Evolutionary conservation across 352 stramenopile species (phyloP).

Genomic region (Pythium dissotocum): DNA sequence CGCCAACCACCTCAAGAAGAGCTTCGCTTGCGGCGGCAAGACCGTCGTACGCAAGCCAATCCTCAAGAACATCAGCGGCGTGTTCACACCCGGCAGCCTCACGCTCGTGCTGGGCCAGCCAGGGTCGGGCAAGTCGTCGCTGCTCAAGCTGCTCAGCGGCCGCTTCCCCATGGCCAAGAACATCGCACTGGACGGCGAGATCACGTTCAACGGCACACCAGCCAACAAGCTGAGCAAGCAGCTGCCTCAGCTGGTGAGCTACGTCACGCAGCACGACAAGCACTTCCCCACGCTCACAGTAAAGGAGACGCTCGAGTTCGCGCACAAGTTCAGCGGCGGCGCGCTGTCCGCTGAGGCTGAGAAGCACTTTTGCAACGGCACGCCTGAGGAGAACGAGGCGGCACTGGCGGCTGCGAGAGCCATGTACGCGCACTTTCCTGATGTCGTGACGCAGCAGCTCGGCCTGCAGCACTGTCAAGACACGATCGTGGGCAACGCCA

Average conservation of each 20-base stretch:
- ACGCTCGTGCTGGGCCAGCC: conserved; percentile 36
- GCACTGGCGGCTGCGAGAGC: conserved; percentile 9
- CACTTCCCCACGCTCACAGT: conserved; percentile 37
- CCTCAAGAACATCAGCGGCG: conserved; percentile 33
- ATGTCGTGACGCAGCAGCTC: conserved; percentile 39
- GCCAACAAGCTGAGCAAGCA: conserved; percentile 8
- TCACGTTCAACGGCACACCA: conserved; percentile 31
- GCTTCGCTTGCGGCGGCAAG: conserved; percentile 19
- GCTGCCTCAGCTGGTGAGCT: conserved; percentile 31
- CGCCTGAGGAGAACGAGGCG: conserved; percentile 27
- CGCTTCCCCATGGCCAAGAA: conserved; percentile 38
- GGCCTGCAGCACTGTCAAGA: conserved; percentile 43
- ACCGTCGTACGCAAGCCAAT: conserved; percentile 33
- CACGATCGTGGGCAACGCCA: conserved; percentile 49
- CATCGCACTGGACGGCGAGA: conserved; percentile 30
- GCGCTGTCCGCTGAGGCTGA: conserved; percentile 17
- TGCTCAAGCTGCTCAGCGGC: conserved; percentile 35
- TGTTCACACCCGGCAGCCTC: conserved; percentile 31
- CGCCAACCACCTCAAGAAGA: conserved; percentile 27
- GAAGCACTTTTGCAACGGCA: conserved; percentile 35
- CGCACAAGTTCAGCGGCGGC: conserved; percentile 25
- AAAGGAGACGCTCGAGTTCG: conserved; percentile 38
- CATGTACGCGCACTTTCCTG: conserved; percentile 33
- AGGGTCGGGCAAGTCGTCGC: conserved; percentile 35
- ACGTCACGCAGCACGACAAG: conserved; percentile 32